phyloP scores from a whole-genome alignment of 768 basidiomycete genomes.

The Boletales sp. region DNA sequence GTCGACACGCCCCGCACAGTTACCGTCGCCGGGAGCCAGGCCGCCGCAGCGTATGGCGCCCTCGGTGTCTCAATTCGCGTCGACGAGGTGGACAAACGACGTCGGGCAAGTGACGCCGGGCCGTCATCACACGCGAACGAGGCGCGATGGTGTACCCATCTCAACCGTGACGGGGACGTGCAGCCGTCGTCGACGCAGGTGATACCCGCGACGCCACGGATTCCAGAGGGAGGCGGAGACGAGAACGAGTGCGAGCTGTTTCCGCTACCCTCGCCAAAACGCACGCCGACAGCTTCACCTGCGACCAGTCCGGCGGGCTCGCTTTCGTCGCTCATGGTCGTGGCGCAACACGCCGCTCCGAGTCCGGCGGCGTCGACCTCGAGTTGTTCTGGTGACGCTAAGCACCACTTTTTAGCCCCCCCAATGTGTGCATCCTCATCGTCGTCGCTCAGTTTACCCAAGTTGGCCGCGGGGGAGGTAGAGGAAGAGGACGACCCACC shows the following conservation, averaged over 20 bases:
- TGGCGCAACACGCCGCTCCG: not conserved
- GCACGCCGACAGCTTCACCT: constrained; percentile 46
- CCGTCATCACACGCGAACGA: not conserved
- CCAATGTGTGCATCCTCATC: constrained; percentile 24
- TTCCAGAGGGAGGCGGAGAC: constrained; percentile 37
- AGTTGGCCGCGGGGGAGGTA: not conserved
- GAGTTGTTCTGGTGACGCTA: constrained; percentile 12
- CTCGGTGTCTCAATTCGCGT: constrained; percentile 44
- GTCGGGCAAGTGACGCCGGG: constrained; percentile 40
- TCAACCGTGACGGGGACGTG: not conserved
- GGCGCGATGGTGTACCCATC: too few relatives aligned
- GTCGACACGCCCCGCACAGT: constrained; percentile 26
- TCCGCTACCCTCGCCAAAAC: constrained; percentile 56
- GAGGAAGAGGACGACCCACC: too few relatives aligned
- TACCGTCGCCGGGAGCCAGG: constrained; percentile 29
- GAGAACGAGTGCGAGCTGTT: constrained; percentile 57
- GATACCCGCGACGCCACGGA: constrained; percentile 18
- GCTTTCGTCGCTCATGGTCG: constrained; percentile 18
- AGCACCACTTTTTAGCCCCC: constrained; percentile 16
- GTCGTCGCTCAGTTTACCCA: constrained; percentile 25
- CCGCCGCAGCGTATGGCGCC: constrained; percentile 20
- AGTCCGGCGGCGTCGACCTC: constrained; percentile 14
- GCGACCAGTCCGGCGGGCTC: constrained; percentile 33
- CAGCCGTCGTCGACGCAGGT: constrained; percentile 12
- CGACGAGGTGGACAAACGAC: constrained; percentile 62